Conservation (phyloP, 495 filamentous ascomycete species). For the Podospora bellae-mahoneyi region DNA sequence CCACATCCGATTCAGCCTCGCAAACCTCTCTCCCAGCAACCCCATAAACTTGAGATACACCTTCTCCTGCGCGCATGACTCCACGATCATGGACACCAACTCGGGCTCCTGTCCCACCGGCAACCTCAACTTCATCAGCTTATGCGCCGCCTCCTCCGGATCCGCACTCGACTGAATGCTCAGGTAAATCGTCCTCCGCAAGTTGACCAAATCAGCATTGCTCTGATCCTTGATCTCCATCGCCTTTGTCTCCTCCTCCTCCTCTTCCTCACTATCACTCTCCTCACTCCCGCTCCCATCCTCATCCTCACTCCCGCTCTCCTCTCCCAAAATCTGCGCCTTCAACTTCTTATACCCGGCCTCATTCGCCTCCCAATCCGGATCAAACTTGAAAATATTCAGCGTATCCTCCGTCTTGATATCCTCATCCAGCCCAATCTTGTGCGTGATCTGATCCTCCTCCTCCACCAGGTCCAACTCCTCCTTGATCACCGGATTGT, state of each 20-base stretch:
- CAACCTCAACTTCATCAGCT: constrained; percentile 86
- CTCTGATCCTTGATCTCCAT: constrained; percentile 97
- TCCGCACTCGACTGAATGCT: constrained; percentile 94
- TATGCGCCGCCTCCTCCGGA: constrained; percentile 94
- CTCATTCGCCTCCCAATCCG: constrained; percentile 87
- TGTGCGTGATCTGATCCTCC: constrained; percentile 95
- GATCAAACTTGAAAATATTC: constrained; percentile 93
- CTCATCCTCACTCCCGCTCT: constrained; percentile 70
- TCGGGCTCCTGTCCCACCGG: constrained; percentile 86
- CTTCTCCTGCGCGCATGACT: constrained; percentile 90
- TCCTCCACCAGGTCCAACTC: constrained; percentile 95
- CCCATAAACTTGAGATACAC: constrained; percentile 98
- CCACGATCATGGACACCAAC: constrained; percentile 92
- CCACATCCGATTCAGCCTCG: constrained; percentile 93
- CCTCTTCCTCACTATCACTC: constrained; percentile 69
- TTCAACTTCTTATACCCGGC: constrained; percentile 83
- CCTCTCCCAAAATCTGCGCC: constrained; percentile 92
- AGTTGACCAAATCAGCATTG: constrained; percentile 90
- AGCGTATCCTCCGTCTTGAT: constrained; percentile 78
- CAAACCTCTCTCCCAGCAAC: constrained; percentile 87
- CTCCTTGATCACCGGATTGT: constrained; percentile 84
- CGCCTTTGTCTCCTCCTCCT: constrained; percentile 62
- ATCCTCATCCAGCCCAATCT: constrained; percentile 70
- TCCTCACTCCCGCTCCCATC: constrained; percentile 65
- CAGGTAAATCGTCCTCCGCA: constrained; percentile 91